Evolutionary conservation across 164 flowering plant species (phyloP), one percentile per base, ranked within the genome.

Genomic region (Kalanchoe fedtschenkoi): DNA sequence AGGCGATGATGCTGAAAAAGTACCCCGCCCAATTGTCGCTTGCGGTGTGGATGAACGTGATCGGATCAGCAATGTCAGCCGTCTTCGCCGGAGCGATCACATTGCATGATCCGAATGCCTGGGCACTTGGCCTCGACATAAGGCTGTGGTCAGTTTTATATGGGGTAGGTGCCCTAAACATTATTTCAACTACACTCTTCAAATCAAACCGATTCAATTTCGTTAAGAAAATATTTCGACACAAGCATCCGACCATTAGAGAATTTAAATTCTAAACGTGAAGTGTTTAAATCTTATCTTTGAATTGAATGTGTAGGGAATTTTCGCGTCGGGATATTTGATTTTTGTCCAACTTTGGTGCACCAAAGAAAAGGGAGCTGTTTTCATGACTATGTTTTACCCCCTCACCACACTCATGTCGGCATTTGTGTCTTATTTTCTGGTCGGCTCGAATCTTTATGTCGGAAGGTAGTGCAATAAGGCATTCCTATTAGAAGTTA

Each of bases 41-140:
- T 26, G 81, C 92, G 1, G 74, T 90, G 64, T 90, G 92, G 97
- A 86, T 90, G 83, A 72, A 76, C 75, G 74, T 84, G 32, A 17
- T 86, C 22, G 95, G 95, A 44, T 88, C 76, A 61, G 88, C 85
- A 66, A 92, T 88, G 70, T 83, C 95, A 59, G 95, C 97, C 2
- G 73, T 80, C 14, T 88, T 75, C 74, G 67, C 93, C 10, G 84
- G 62, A 4, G 19, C 19, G 5, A 41, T 19, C 5, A 41, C 46
- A 41, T 34, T 68, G 4, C 34, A 78, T 30, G 66, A 77, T 28
- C 91, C 69, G 33, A 68, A 72, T 21, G 84, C 78, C n/a, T 90
- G 95, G 95, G 65, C 61, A 0, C 62, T 90, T 34, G 82, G 83
- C 24, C 74, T 82, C 66, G 77, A 83, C 68, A 71, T 84, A 5